Evolutionary conservation across 495 filamentous ascomycete genomes (phyloP).

Genomic region (Lasiosphaeris hirsuta): DNA sequence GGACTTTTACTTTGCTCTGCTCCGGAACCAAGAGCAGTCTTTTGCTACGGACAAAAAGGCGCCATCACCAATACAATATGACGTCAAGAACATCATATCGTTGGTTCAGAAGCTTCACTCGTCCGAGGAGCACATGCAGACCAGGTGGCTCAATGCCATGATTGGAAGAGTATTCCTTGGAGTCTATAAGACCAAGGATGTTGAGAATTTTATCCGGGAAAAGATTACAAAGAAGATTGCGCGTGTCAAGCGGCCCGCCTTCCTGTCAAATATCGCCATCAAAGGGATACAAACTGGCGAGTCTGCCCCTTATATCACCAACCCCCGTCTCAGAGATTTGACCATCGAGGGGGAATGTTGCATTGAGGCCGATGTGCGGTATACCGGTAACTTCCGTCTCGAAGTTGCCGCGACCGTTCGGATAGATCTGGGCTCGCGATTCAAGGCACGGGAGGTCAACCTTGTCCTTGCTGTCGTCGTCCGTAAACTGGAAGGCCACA

Average conservation of each 20-base stretch:
- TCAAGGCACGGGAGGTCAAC: conserved; percentile 87
- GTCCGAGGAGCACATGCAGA: conserved; percentile 86
- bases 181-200: conserved; percentile 75
- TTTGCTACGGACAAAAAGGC: conserved; percentile 53
- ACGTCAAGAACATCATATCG: conserved; percentile 77
- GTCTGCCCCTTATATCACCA: conserved; percentile 82
- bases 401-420: conserved; percentile 87
- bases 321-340: conserved; percentile 82
- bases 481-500: conserved; percentile 81
- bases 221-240: conserved; percentile 98
- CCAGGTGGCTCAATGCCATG: conserved; percentile 90
- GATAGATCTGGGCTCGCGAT: conserved; percentile 81
- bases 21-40: conserved; percentile 75
- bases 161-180: conserved; percentile 84
- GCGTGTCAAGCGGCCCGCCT: conserved; percentile 85
- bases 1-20: conserved; percentile 92
- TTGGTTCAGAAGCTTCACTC: conserved; percentile 87
- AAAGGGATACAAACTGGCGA: conserved; percentile 83
- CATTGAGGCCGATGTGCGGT: conserved; percentile 80
- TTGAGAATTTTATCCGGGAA: conserved; percentile 71
- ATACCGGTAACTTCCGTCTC: conserved; percentile 82
- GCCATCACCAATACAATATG: conserved; percentile 73
- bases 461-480: conserved; percentile 82
- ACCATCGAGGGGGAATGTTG: conserved; percentile 87
- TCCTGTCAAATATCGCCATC: conserved; percentile 76